Evolutionary conservation across 2,329 filamentous ascomycete genomes (phyloP), one percentile per base, ranked within the genome.

Genomic region (Curvularia sp.): DNA sequence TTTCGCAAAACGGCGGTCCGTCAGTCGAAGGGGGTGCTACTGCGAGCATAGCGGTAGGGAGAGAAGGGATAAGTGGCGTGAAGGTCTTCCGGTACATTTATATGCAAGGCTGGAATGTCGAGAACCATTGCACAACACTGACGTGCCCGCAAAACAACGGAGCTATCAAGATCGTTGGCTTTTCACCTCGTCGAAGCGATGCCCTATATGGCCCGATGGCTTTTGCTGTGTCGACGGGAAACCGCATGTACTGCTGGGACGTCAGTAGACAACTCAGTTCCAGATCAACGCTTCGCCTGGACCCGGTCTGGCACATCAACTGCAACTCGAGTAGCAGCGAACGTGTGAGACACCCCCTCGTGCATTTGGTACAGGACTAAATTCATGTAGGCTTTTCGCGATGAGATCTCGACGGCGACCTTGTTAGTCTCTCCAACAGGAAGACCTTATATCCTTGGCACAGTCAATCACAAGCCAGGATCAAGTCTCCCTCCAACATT

Each of bases 41-140:
- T 15, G 66, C 64, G 6, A 65, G 55, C 36, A 55, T 70, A 34
- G 64, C 61, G 2, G 63, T 70, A 3, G 67, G 67, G 1, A 66
- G 67, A 12, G 58, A 67, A 51, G 64, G 67, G 18, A 34, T 57
- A n/a, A 67, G 61, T 19, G 65, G 61, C 6, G 63, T 68, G 23
- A 70, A 64, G 43, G 21, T 70, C 5, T 70, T 57, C 50, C 53
- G 43, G 18, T 67, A 57, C 43, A 53, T 53, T 9, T 57, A 53
- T 30, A 48, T 28, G 15, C 49, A 47, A 27, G 50, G 56, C 36
- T 69, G 65, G 65, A 64, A 55, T 41, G 19, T 15, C 25, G 53
- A 60, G 23, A 42, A 27, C 32, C 38, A 63, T 25, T 49, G 49
- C 18, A 23, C 60, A 9, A 57, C 45, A 30, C 49, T 70, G 39